Base-by-base conservation (phyloP, 2,329 filamentous ascomycete species). In the Teratosphaeriaceae sp. region DNA sequence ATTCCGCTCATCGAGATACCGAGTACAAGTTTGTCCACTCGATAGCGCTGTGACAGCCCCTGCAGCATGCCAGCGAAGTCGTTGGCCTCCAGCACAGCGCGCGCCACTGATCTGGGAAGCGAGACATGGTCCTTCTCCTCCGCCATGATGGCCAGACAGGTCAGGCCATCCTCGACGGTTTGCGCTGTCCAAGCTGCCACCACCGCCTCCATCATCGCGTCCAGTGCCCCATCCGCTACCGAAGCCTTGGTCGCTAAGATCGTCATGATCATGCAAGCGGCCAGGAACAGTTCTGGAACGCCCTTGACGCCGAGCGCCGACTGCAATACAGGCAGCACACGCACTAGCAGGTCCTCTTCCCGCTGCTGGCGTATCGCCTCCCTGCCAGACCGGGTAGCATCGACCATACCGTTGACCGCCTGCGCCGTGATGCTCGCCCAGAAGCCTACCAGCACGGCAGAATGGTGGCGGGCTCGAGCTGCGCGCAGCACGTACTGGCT, bases 391-490 rank as follows among this genome's bases (percentile, higher is more conserved):
- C 79, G 80, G 48, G 81, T 76, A 42, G 76, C 78, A 56, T 94
- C 87, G 45, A 97, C 68, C 71, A 92, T 88, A 22, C 81, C 83
- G 49, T 86, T 85, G 45, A 94, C 75, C 9, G 89, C 82, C 65
- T 98, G 89, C 0, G 88, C 87, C 62, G 85, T 82, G 40, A 96
- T 74, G 35, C 88, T 84, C 3, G 85, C 88, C 90, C 92, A 98
- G 62, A 98, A 96, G 0, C 86, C 84, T 42, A 95, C 68, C 46
- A 96, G 69, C 1, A 81, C 79, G 29, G 86, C 79, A 54, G 92
- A 85, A 42, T 90, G 81, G 45, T 86, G 82, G 41, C 80, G 77
- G 30, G 77, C 72, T 41, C 79, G 77, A 59, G 88, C 83, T 19
- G 85, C 80, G 45, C 82, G 79, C 21, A 95, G 69, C 11, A 88